Evolutionary conservation across 2,329 filamentous ascomycete species (phyloP), one percentile per base, ranked within the genome.

Genomic region (Chaetomium strumarium): DNA sequence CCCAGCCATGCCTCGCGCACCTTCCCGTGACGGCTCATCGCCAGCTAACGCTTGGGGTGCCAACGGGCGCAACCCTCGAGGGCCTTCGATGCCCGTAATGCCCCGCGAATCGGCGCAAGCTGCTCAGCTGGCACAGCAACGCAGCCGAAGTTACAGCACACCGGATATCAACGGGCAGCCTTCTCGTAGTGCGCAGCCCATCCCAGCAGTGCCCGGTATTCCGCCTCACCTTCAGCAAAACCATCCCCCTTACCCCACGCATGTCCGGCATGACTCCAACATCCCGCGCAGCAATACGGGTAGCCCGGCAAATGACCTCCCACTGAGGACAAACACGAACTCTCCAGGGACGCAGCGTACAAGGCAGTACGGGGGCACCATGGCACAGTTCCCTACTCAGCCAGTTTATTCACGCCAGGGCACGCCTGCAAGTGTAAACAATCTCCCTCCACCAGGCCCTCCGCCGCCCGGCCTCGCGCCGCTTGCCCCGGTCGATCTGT

Each of bases 81-180:
- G 87, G n/a, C 89, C 89, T 19, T 95, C 88, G 11, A 75, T 95
- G 61, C 88, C 87, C 40, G 85, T 81, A 16, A 85, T 89, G 78
- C 66, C 64, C 24, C 71, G 74, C 55, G 69, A 75, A 58, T 69
- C 79, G 61, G 73, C 77, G 61, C 74, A 77, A 57, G 70, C 79
- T 61, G 74, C 77, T 62, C 74, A 77, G 58, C 70, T 78, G 66
- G 73, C 84, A 58, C 84, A 89, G 66, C 84, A 86, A 64, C 80
- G 90, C 60, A 85, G 88, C 71, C 82, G 93, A 58, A 96, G 91
- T 36, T 95, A 95, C 64, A 97, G 92, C 72, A 96, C 91, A 58
- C 92, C 93, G 8, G 91, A 97, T 67, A 96, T 96, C 62, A 89
- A 95, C 59, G 84, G 80, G 49, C 80, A 84, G 49, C 77, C 79